These are phyloP conservation scores for Sporisorium iseilematis-ciliati DNA, from an alignment of 1,284 basidiomycete genomes.

Conservation along the genomic window DNA sequence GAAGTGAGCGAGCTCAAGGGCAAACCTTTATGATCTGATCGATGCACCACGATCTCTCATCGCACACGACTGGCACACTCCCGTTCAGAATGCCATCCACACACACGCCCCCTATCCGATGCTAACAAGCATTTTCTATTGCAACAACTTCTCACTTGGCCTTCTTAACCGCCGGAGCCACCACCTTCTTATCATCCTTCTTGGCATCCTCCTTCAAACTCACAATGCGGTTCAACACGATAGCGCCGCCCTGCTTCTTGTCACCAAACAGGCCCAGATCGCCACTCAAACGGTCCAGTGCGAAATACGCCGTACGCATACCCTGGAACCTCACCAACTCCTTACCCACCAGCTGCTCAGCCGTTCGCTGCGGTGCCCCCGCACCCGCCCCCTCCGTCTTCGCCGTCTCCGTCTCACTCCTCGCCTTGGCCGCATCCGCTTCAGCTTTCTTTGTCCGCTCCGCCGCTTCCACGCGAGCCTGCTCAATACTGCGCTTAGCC, in stretches of 20 bases:
- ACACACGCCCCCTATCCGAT: background rate
- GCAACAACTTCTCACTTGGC: slow-evolving; percentile 17
- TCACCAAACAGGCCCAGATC: slow-evolving; percentile 56
- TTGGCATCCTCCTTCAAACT: slow-evolving; percentile 87
- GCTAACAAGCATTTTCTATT: background rate
- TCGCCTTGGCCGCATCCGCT: slow-evolving; percentile 69
- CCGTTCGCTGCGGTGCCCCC: slow-evolving; percentile 71
- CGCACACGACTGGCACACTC: background rate
- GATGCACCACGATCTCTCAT: too few relatives aligned
- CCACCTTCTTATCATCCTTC: slow-evolving; percentile 46
- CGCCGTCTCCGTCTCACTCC: slow-evolving; percentile 25
- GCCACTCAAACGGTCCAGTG: slow-evolving; percentile 82
- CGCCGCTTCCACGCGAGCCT: slow-evolving; percentile 78
- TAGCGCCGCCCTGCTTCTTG: slow-evolving; percentile 78
- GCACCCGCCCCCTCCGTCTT: slow-evolving; percentile 25
- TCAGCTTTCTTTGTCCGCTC: slow-evolving; percentile 72
- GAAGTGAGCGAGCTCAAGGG: too few relatives aligned
- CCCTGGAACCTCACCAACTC: slow-evolving; percentile 98
- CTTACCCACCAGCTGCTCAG: slow-evolving; percentile 86
- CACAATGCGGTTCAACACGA: slow-evolving; percentile 93
- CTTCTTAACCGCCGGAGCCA: slow-evolving; percentile 23
- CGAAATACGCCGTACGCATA: slow-evolving; percentile 93
- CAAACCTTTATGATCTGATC: too few relatives aligned
- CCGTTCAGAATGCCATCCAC: background rate
- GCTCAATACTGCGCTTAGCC: slow-evolving; percentile 78